These are phyloP conservation scores for Citrus inodora DNA, from an alignment of 345 rosid species.

Conservation along the genomic window DNA sequence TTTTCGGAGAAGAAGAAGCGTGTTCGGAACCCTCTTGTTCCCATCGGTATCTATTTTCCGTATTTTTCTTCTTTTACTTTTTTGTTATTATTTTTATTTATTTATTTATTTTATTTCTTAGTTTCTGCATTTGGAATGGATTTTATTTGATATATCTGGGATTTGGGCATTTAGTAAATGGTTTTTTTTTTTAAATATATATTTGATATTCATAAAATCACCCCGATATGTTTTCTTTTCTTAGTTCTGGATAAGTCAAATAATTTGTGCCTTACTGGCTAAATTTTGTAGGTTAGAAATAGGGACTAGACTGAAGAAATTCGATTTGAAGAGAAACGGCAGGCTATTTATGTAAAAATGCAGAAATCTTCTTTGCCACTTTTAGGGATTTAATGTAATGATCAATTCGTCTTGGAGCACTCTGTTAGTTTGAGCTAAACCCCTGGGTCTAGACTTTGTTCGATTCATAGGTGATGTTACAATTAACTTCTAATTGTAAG, in stretches of 20 bases:
- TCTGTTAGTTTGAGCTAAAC: not conserved
- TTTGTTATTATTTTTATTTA: not conserved
- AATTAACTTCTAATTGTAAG: not conserved
- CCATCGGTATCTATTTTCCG: conserved; percentile 40
- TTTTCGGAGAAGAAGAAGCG: conserved; percentile 59
- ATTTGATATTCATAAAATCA: not conserved
- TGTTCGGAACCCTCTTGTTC: conserved; percentile 66
- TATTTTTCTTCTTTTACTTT: not conserved
- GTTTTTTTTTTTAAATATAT: not conserved
- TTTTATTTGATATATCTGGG: not conserved
- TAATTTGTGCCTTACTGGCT: not conserved
- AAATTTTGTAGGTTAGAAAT: not conserved
- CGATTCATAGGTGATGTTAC: not conserved
- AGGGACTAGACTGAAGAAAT: not conserved
- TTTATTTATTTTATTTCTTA: not conserved
- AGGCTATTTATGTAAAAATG: not conserved
- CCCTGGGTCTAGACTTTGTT: not conserved
- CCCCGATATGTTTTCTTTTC: not conserved
- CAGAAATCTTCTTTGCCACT: not conserved
- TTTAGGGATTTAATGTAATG: not conserved
- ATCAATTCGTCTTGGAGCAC: not conserved
- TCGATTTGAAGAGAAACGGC: not conserved
- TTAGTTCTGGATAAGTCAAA: not conserved
- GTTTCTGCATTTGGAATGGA: not conserved
- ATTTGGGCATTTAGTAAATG: not conserved